phyloP scores from a whole-genome alignment of 2,329 filamentous ascomycete species.

The Colletotrichum liaoningense region DNA sequence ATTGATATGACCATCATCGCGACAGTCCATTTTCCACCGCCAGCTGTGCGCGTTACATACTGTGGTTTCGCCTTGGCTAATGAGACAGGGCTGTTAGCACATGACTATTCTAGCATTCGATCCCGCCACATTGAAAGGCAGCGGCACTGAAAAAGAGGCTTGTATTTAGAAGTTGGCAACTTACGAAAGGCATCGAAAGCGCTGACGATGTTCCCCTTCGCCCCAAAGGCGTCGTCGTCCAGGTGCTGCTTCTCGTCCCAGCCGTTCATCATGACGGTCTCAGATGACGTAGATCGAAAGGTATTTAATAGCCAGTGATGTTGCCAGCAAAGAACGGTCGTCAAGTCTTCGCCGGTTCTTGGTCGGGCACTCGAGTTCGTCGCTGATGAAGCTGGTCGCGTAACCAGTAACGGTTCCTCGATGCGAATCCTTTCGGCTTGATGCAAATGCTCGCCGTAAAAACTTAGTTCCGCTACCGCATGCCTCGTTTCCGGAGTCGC shows the following conservation, averaged over 20 bases:
- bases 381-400: background rate
- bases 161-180: slow-evolving; percentile 43
- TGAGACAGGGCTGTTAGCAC: slow-evolving; percentile 38
- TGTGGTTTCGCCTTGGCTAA: slow-evolving; percentile 95
- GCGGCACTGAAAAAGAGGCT: background rate
- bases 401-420: slow-evolving; percentile 14
- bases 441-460: slow-evolving; percentile 33
- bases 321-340: too few species aligned
- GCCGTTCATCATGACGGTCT: slow-evolving; percentile 74
- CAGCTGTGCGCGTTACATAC: slow-evolving; percentile 85
- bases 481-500: slow-evolving; percentile 13
- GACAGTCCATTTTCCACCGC: slow-evolving; percentile 94
- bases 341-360: background rate
- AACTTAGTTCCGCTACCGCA: slow-evolving; percentile 19
- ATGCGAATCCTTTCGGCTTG: slow-evolving; percentile 17
- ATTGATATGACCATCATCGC: slow-evolving; percentile 80
- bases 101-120: too few species aligned
- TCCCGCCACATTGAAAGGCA: background rate
- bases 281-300: background rate
- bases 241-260: slow-evolving; percentile 74
- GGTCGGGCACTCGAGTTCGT: background rate
- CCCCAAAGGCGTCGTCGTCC: slow-evolving; percentile 84
- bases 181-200: slow-evolving; percentile 98
- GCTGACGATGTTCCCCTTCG: slow-evolving; percentile 77
- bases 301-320: background rate